These are phyloP conservation scores for Oryza meridionalis DNA, from an alignment of 176 grass and related monocot species.

Conservation along the genomic window DNA sequence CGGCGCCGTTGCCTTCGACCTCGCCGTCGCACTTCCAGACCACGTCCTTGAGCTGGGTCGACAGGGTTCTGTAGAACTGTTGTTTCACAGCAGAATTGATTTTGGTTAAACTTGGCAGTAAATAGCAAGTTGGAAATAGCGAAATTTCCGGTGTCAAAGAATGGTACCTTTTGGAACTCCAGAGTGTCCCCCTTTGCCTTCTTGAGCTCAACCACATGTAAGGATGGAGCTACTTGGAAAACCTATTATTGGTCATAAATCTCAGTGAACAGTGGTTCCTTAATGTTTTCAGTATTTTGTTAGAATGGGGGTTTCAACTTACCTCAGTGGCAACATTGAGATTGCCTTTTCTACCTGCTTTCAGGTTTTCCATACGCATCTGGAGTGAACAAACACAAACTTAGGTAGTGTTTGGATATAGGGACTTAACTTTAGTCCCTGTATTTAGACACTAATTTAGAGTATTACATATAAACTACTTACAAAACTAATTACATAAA, in stretches of 20 bases:
- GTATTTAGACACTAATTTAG: too few species aligned
- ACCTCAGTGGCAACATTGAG: slow-evolving; percentile 98
- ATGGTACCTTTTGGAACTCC: slow-evolving; percentile 92
- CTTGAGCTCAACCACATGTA: slow-evolving; percentile 89
- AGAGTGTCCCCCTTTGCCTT: slow-evolving; percentile 97
- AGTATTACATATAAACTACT: too few species aligned
- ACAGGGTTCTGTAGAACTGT: slow-evolving; percentile 96
- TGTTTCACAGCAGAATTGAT: slow-evolving; percentile 25
- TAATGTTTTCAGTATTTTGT: slow-evolving; percentile 26
- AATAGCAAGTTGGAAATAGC: neutral
- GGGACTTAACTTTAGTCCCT: too few species aligned
- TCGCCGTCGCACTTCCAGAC: slow-evolving; percentile 89
- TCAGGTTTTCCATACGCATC: slow-evolving; percentile 90
- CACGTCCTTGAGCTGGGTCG: slow-evolving; percentile 79
- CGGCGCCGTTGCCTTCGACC: slow-evolving; percentile 44
- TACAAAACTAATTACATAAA: too few species aligned
- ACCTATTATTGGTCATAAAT: slow-evolving; percentile 57
- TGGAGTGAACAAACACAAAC: slow-evolving; percentile 43
- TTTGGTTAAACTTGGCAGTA: neutral
- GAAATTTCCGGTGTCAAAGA: neutral
- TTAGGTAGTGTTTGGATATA: too few species aligned
- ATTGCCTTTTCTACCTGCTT: slow-evolving; percentile 99
- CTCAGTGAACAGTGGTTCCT: neutral
- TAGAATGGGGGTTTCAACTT: slow-evolving; percentile 11
- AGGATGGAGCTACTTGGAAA: slow-evolving; percentile 94